These are phyloP conservation scores for Leishmania tarentolae DNA, from an alignment of 208 protist genomes.

Conservation along the genomic window DNA sequence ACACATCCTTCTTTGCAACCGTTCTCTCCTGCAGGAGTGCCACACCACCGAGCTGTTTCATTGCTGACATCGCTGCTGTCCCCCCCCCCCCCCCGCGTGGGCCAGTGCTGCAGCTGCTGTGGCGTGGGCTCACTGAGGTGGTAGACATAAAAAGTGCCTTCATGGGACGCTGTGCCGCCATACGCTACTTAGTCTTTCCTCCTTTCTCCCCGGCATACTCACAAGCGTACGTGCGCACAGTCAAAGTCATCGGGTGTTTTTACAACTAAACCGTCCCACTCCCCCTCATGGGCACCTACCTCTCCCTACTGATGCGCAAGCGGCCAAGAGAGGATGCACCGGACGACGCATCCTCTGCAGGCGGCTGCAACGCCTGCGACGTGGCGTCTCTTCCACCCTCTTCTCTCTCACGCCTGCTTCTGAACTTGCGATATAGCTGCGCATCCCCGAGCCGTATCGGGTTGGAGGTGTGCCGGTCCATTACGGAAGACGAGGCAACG, in stretches of 20 bases:
- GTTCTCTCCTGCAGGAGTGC: background rate
- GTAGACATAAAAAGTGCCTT: background rate
- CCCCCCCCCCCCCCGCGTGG: no score
- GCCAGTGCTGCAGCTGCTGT: background rate
- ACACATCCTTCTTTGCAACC: background rate
- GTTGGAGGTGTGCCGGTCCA: slow-evolving; percentile 38
- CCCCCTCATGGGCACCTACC: background rate
- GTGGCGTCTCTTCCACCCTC: background rate
- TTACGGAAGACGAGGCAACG: slow-evolving; percentile 41
- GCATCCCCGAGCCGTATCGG: slow-evolving; percentile 5
- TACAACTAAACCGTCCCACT: background rate
- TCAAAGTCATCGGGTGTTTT: background rate
- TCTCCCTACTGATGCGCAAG: background rate
- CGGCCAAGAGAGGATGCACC: background rate
- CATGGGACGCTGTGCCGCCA: background rate
- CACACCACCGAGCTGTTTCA: background rate
- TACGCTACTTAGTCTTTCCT: background rate
- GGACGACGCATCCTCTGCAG: background rate
- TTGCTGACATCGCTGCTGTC: background rate
- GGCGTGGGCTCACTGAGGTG: background rate
- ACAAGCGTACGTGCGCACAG: background rate
- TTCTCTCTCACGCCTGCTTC: slow-evolving; percentile 14
- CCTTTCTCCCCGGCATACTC: background rate
- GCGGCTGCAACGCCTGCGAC: background rate
- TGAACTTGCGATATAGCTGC: slow-evolving; percentile 21